phyloP scores from a whole-genome alignment of 208 protist species.

The Crithidia expoeki region DNA sequence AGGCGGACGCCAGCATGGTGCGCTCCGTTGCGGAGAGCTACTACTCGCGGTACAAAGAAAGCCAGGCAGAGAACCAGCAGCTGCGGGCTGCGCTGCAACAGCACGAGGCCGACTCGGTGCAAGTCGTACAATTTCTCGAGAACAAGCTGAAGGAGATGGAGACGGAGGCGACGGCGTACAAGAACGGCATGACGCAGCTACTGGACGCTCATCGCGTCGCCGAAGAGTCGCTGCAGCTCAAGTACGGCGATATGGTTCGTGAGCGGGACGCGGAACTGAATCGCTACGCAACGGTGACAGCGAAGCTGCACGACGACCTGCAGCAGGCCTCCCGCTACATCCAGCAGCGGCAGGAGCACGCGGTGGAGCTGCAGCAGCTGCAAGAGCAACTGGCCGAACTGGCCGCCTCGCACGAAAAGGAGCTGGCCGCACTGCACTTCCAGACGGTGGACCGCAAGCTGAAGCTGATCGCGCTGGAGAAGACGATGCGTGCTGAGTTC shows the following conservation, averaged over 20 bases:
- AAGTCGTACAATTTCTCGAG: slow-evolving; percentile 59
- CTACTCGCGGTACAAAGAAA: slow-evolving; percentile 39
- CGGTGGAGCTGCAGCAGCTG: slow-evolving; percentile 66
- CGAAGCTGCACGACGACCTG: slow-evolving; percentile 70
- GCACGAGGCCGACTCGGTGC: slow-evolving; percentile 60
- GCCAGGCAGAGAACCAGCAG: slow-evolving; percentile 50
- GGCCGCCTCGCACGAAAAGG: slow-evolving; percentile 56
- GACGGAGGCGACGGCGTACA: slow-evolving; percentile 35
- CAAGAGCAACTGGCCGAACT: slow-evolving; percentile 67
- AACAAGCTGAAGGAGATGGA: slow-evolving; percentile 47
- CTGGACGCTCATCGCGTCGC: slow-evolving; percentile 32
- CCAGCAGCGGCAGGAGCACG: slow-evolving; percentile 67
- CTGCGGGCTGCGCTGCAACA: slow-evolving; percentile 53
- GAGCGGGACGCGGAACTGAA: slow-evolving; percentile 69
- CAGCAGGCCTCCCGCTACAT: slow-evolving; percentile 55
- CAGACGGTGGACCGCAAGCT: slow-evolving; percentile 86
- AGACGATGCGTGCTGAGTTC: slow-evolving; percentile 70
- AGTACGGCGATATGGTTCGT: slow-evolving; percentile 60
- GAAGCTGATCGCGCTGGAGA: slow-evolving; percentile 74
- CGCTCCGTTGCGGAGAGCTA: slow-evolving; percentile 57
- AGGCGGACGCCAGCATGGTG: slow-evolving; percentile 53
- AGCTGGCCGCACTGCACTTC: slow-evolving; percentile 72
- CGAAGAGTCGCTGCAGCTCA: slow-evolving; percentile 36
- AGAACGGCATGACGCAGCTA: slow-evolving; percentile 42
- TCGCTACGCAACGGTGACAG: slow-evolving; percentile 50